Base-by-base conservation (phyloP, 345 rosid genomes). In the Jatropha curcas region DNA sequence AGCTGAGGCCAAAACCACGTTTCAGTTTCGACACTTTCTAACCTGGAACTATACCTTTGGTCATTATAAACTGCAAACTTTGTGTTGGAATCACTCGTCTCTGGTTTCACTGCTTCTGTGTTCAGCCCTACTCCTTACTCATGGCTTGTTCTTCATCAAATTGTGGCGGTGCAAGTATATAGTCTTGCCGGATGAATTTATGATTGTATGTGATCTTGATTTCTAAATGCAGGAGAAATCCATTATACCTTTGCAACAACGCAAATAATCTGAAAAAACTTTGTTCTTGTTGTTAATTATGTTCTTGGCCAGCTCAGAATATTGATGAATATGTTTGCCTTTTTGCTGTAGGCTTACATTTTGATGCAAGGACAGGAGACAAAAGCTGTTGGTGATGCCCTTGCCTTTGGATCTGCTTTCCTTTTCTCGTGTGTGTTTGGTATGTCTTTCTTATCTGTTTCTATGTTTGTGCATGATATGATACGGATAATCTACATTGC, bases 371-470 rank as follows among this genome's bases (percentile, higher is more conserved):
- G 86, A 66, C 86, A 90, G 35, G 90, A 91, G 71, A 89, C 90
- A 4, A 85, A 77, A 85, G 89, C 88, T 55, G 72, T 80, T 1
- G 98, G 92, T 28, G 89, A 91, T 39, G 88, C 94, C 70, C 77
- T 93, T 63, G 97, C 92, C 41, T 90, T 93, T 64, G 97, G 97
- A 19, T 79, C 94, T 17, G 86, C 96, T 58, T 83, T 89, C 73
- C 90, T 91, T 43, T 93, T 93, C 80, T 76, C 93, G 62, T 84
- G 81, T 4, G 89, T 89, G 51, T 93, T 88, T 39, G 97, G 97
- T 91, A 79, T 64, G 83, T 45, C 60, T 22, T 55, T 74, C 37
- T 31, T n/a, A 25, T n/a, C n/a, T 41, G 4, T 30, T 11, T 65
- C 16, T 61, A 13, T 62, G n/a, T 39, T 39, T 39, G 1, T 39